Evolutionary conservation across 371 early-diverging fungal species (phyloP).

Genomic region (Syncephalastrum contaminatum): DNA sequence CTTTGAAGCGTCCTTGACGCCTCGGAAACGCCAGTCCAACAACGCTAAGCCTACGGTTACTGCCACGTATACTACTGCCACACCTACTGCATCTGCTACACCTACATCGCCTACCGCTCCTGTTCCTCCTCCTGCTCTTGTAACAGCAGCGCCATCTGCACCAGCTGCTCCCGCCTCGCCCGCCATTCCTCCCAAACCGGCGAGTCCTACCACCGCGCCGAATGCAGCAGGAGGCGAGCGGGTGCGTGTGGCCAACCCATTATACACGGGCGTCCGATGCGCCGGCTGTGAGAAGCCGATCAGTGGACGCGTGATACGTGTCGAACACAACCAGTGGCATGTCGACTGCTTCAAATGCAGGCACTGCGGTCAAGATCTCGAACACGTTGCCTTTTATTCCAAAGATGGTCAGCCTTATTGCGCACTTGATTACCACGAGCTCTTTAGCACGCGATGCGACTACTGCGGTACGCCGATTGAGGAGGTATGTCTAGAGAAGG

Average conservation of each 20-base stretch:
- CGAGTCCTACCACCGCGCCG: background rate
- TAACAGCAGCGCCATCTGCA: background rate
- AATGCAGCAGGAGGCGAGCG: background rate
- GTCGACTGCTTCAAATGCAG: constrained; percentile 71
- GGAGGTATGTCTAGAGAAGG: constrained; percentile 36
- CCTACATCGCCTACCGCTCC: constrained; percentile 8
- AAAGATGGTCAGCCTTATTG: constrained; percentile 65
- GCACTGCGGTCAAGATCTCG: constrained; percentile 59
- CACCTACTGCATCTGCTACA: constrained; percentile 1
- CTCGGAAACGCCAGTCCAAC: constrained; percentile 6
- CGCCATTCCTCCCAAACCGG: constrained; percentile 2
- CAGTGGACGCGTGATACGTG: constrained; percentile 57
- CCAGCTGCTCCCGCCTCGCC: constrained; percentile 8
- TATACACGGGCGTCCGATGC: constrained; percentile 34
- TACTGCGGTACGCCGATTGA: constrained; percentile 67
- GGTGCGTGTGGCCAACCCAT: constrained; percentile 18
- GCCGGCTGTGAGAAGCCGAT: constrained; percentile 54
- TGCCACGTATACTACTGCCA: background rate
- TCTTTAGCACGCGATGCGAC: constrained; percentile 67
- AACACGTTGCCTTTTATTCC: constrained; percentile 63
- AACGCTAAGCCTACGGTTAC: background rate
- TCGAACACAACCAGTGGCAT: constrained; percentile 71
- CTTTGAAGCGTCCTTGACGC: constrained; percentile 22
- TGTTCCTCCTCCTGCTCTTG: background rate
- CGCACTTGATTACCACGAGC: constrained; percentile 62